phyloP scores from a whole-genome alignment of 371 early-diverging fungal genomes.

The Haplosporangium sp. region DNA sequence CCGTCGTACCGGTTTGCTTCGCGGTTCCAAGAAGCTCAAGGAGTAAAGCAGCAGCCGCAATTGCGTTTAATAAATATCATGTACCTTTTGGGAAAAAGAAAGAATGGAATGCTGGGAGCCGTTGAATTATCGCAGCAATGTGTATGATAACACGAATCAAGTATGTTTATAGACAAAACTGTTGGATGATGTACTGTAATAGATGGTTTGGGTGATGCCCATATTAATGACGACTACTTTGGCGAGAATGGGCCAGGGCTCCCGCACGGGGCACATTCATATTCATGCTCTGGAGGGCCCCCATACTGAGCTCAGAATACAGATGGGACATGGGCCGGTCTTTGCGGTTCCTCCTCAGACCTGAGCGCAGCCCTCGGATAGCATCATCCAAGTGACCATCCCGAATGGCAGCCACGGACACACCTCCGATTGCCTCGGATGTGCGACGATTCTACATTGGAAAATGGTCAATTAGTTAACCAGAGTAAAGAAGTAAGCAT shows the following conservation, averaged over 20 bases:
- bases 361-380: conserved; percentile 44
- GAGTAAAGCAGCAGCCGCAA: conserved; percentile 53
- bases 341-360: conserved; percentile 35
- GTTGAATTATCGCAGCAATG: background rate
- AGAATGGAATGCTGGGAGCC: background rate
- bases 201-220: background rate
- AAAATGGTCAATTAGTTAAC: background rate
- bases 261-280: conserved; percentile 33
- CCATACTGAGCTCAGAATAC: conserved; percentile 51
- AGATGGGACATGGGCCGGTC: conserved; percentile 54
- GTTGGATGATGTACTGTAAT: background rate
- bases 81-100: conserved; percentile 15
- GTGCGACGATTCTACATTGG: conserved; percentile 22
- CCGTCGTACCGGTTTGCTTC: conserved; percentile 99
- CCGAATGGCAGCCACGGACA: conserved; percentile 39
- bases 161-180: background rate
- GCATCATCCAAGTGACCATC: conserved; percentile 53
- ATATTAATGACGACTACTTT: conserved; percentile 31
- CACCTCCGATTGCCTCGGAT: conserved; percentile 19
- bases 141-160: background rate
- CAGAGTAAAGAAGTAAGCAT: too few relatives aligned
- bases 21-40: conserved; percentile 96
- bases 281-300: conserved; percentile 41
- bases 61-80: conserved; percentile 32
- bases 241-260: conserved; percentile 35